Conservation (phyloP, 1,284 basidiomycete genomes). For the Malassezia restricta region DNA sequence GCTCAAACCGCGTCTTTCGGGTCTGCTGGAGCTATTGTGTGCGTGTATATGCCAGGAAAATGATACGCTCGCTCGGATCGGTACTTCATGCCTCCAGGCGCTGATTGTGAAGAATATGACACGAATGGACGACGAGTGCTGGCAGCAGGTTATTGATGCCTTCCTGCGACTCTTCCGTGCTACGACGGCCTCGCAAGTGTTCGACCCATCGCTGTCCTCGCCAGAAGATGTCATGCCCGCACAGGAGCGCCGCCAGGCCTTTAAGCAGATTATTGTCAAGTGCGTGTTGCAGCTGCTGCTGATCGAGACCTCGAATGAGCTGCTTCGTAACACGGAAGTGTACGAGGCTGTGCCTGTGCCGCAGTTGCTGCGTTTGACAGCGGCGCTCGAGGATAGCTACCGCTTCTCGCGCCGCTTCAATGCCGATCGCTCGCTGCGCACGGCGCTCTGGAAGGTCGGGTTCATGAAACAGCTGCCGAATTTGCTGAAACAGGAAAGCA, state of each 20-base stretch:
- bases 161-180: constrained; percentile 93
- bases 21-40: constrained; percentile 79
- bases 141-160: constrained; percentile 84
- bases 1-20: constrained; percentile 76
- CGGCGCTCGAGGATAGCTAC: constrained; percentile 88
- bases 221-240: constrained; percentile 49
- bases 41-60: constrained; percentile 86
- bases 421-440: constrained; percentile 91
- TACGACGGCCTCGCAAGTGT: constrained; percentile 92
- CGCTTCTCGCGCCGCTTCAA: constrained; percentile 95
- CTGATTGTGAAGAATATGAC: constrained; percentile 83
- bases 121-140: constrained; percentile 70
- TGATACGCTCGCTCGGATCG: constrained; percentile 92
- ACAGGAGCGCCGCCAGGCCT: constrained; percentile 68
- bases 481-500: constrained; percentile 93
- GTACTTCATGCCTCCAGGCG: constrained; percentile 93
- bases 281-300: constrained; percentile 92
- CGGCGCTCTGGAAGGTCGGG: constrained; percentile 97
- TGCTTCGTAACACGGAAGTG: constrained; percentile 60
- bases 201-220: constrained; percentile 62
- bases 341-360: constrained; percentile 88
- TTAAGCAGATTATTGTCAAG: constrained; percentile 99
- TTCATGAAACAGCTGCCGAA: constrained; percentile 99
- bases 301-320: constrained; percentile 93
- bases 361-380: constrained; percentile 81